Base-by-base conservation (phyloP, 2,329 filamentous ascomycete genomes). In the Penicillium digitatum region DNA sequence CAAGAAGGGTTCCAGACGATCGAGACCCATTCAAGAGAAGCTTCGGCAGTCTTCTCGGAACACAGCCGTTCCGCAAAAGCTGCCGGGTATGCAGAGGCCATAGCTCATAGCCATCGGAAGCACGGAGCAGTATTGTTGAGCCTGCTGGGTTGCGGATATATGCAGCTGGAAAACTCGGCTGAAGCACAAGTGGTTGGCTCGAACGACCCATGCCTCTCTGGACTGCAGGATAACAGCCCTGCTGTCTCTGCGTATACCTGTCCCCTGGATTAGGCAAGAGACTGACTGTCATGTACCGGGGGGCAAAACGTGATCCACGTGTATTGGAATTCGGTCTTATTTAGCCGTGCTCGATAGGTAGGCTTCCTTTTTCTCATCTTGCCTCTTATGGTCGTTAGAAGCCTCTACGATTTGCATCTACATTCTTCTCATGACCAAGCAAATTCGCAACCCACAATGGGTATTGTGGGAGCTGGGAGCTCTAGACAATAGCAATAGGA, bases 291-390 rank as follows among this genome's bases (percentile, higher is more conserved):
- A 48, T 52, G 46, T 26, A 31, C 51, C 18, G 47, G 47, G 45
- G 55, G 42, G 35, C 29, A 53, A 38, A 49, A 47, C 26, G 44
- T 55, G 47, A 57, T 57, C 63, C 62, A 65, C 60, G 63, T 62
- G 59, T 59, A 46, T 50, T 54, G 35, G 43, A 48, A 32, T 52
- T 48, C 31, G 44, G 54, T 34, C 32, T 48, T 58, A 51, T 58
- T 52, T 60, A 39, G 35, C 38, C 32, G 32, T 54, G 26, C 31
- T 38, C 11, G 32, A n/a, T 53, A 29, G 31, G 39, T 39, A 44
- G 20, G 8, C 18, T 51, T 32, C 39, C 46, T 40, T 39, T 50
- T 57, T 22, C 37, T 52, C 24, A 42, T 29, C 2, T 50, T 56
- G 37, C 48, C 50, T 54, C n/a, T 54, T 56, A 16, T 26, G 38